Evolutionary conservation across 257 asterid genomes (phyloP).

Genomic region (Cynanchum wilfordii): DNA sequence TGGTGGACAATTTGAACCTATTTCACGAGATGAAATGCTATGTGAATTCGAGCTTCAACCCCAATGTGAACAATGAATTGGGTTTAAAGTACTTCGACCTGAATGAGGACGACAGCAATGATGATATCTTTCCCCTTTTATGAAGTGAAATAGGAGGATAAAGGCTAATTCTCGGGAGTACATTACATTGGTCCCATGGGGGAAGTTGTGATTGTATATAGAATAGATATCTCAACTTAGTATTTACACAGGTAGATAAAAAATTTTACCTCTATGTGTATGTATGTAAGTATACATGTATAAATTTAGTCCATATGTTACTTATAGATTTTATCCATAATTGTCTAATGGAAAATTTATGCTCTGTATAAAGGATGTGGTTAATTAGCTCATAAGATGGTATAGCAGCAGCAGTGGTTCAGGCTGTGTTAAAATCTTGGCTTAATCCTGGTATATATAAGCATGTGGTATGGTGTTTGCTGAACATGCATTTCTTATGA

Average conservation of each 20-base stretch:
- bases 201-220: slow-evolving; percentile 15
- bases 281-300: not conserved
- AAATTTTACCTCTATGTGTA: not conserved
- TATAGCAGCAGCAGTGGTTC: not conserved
- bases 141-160: slow-evolving; percentile 31
- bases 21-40: slow-evolving; percentile 94
- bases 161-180: slow-evolving; percentile 26
- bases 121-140: slow-evolving; percentile 43
- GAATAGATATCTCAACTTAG: not conserved
- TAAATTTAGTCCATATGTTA: not conserved
- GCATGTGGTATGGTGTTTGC: not conserved
- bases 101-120: slow-evolving; percentile 38
- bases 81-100: slow-evolving; percentile 53
- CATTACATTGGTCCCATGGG: slow-evolving; percentile 20
- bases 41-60: slow-evolving; percentile 76
- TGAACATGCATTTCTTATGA: not conserved
- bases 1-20: slow-evolving; percentile 88
- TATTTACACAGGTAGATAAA: not conserved
- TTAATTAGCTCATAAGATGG: not conserved
- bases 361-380: too few species aligned
- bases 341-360: not conserved
- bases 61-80: slow-evolving; percentile 38
- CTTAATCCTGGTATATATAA: not conserved
- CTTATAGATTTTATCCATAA: not conserved
- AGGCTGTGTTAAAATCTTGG: not conserved